A percentile compares a stretch with the other conserved stretches of the same genome.
These are phyloP conservation scores for Cadophora sp. DNA, from an alignment of 2,329 filamentous ascomycete genomes.

Conservation along the genomic window DNA sequence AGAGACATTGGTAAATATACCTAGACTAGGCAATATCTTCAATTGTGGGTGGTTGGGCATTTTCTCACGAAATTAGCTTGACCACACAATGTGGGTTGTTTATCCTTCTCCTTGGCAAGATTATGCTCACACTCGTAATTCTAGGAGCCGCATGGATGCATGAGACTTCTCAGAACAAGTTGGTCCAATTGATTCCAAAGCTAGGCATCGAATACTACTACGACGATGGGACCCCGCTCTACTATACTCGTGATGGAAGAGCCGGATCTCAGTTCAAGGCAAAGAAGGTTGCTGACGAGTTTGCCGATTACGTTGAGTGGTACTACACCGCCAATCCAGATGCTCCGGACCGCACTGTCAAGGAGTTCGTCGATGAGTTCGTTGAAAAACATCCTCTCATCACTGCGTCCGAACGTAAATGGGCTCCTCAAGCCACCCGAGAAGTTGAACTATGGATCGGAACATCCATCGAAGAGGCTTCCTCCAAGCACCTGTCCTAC, in stretches of 20 bases:
- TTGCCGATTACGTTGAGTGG: slow-evolving; percentile 50
- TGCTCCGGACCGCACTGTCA: slow-evolving; percentile 49
- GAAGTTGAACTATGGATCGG: slow-evolving; percentile 53
- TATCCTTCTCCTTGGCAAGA: slow-evolving; percentile 37
- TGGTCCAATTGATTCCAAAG: slow-evolving; percentile 51
- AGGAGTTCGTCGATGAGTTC: slow-evolving; percentile 50
- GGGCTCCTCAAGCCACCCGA: slow-evolving; percentile 51
- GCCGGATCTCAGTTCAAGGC: slow-evolving; percentile 53
- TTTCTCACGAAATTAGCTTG: slow-evolving; percentile 25
- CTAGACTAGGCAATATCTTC: slow-evolving; percentile 43
- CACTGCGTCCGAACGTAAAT: slow-evolving; percentile 49
- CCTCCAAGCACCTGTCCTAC: slow-evolving; percentile 51
- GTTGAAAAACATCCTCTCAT: slow-evolving; percentile 50
- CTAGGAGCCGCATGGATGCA: slow-evolving; percentile 53
- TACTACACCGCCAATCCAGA: slow-evolving; percentile 50
- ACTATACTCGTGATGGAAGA: slow-evolving; percentile 50
- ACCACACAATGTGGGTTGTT: slow-evolving; percentile 44
- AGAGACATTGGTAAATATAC: slow-evolving; percentile 50
- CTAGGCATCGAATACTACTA: slow-evolving; percentile 53
- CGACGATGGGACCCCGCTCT: slow-evolving; percentile 51
- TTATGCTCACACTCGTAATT: slow-evolving; percentile 36
- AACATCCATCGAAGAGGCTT: slow-evolving; percentile 49
- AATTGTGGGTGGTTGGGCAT: slow-evolving; percentile 42
- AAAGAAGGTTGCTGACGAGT: slow-evolving; percentile 54
- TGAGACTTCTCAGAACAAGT: slow-evolving; percentile 52